phyloP scores from a whole-genome alignment of 306 rosid genomes.

The Vigna hirtella region DNA sequence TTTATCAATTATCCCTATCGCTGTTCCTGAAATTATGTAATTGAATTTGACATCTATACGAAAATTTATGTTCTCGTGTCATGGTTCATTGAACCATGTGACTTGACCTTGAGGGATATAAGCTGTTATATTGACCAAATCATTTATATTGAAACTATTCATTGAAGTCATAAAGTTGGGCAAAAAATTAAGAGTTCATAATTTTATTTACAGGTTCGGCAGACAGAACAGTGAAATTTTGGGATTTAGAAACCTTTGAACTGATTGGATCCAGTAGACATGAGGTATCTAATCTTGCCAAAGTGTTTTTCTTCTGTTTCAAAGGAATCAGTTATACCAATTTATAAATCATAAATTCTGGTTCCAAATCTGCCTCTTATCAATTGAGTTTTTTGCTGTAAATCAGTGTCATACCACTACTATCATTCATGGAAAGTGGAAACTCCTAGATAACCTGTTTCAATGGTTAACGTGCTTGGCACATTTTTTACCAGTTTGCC shows the following conservation, averaged over 20 bases:
- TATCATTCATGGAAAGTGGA: slow-evolving; percentile 4
- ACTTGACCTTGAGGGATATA: slow-evolving; percentile 21
- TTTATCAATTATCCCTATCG: not conserved
- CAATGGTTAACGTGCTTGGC: not conserved
- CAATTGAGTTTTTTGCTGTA: slow-evolving; percentile 2
- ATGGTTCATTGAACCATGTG: not conserved
- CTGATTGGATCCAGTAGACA: slow-evolving; percentile 78
- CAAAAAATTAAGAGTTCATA: slow-evolving; percentile 9
- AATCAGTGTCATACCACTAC: slow-evolving; percentile 5
- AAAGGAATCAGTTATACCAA: not conserved
- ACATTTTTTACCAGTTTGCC: not conserved
- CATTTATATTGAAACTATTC: slow-evolving; percentile 20
- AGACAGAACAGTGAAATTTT: slow-evolving; percentile 81
- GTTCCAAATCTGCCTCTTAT: slow-evolving; percentile 8
- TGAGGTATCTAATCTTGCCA: slow-evolving; percentile 57
- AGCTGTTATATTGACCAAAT: slow-evolving; percentile 11
- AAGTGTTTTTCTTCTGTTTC: not conserved
- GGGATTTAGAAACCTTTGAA: slow-evolving; percentile 90
- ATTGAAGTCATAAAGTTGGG: slow-evolving; percentile 15
- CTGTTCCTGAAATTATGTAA: slow-evolving; percentile 5
- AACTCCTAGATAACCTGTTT: not conserved
- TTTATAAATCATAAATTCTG: slow-evolving; percentile 10
- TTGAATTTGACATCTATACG: not conserved
- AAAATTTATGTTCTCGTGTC: slow-evolving; percentile 8
- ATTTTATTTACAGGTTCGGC: slow-evolving; percentile 70